Conservation (phyloP, 441 rosid species). For the Melastoma candidum region DNA sequence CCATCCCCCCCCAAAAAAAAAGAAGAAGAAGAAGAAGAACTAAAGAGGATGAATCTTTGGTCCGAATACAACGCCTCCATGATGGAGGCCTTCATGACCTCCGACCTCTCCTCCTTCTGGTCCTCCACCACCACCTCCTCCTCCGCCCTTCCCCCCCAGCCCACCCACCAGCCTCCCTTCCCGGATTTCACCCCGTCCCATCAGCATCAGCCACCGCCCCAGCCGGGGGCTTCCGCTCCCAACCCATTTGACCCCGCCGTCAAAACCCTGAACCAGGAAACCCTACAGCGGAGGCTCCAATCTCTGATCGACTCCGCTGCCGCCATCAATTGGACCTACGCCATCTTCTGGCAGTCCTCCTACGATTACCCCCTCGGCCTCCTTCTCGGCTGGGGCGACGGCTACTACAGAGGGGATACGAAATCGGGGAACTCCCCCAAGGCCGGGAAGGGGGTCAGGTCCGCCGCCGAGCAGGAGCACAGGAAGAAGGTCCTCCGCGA, state of each 20-base stretch:
- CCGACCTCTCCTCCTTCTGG: slow-evolving; percentile 63
- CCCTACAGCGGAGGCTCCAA: slow-evolving; percentile 89
- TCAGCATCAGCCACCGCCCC: slow-evolving; percentile 6
- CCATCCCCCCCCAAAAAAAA: too few species aligned
- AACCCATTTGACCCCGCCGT: slow-evolving; percentile 3
- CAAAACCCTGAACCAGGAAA: slow-evolving; percentile 51
- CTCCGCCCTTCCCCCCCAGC: slow-evolving; percentile 24
- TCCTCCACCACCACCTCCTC: slow-evolving; percentile 35
- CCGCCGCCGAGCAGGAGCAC: slow-evolving; percentile 62
- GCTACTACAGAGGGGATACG: slow-evolving; percentile 79
- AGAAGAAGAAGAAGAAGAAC: too few species aligned
- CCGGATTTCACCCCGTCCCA: slow-evolving; percentile 1
- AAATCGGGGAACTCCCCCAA: slow-evolving; percentile 30
- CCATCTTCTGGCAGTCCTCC: slow-evolving; percentile 91
- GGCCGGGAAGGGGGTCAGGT: slow-evolving; percentile 16
- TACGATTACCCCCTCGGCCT: slow-evolving; percentile 40
- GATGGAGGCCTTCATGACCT: slow-evolving; percentile 87
- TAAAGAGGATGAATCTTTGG: slow-evolving; percentile 58
- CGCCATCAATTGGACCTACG: slow-evolving; percentile 77
- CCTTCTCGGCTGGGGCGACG: slow-evolving; percentile 87
- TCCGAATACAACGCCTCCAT: slow-evolving; percentile 69
- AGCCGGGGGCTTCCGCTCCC: slow-evolving; percentile 11
- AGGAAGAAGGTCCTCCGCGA: slow-evolving; percentile 73
- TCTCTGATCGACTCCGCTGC: slow-evolving; percentile 61
- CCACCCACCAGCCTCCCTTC: background rate